A percentile compares a stretch with the other conserved stretches of the same genome.
These are phyloP conservation scores for Exutisphaerella laricina DNA, from an alignment of 2,329 filamentous ascomycete species.

Conservation along the genomic window DNA sequence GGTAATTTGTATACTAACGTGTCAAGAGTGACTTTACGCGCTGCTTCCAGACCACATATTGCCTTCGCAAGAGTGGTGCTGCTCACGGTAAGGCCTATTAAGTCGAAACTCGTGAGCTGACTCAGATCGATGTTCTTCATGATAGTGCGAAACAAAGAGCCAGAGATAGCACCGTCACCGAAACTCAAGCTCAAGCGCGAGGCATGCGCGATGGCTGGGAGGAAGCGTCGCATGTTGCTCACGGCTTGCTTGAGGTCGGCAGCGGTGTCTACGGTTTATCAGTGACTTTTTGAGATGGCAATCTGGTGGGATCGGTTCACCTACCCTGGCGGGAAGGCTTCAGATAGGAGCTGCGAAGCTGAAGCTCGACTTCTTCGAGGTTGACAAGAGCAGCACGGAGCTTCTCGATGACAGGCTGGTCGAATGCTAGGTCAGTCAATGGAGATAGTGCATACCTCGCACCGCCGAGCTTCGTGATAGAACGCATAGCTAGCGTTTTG, in stretches of 20 bases:
- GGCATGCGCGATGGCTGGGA: constrained; percentile 7
- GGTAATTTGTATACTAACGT: too few species aligned
- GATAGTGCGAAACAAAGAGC: constrained; percentile 7
- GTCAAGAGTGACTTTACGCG: constrained; percentile 12
- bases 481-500: constrained; percentile 12
- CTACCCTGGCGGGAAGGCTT: too few species aligned
- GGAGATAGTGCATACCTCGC: constrained; percentile 10
- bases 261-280: not conserved
- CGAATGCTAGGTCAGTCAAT: constrained; percentile 15
- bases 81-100: constrained; percentile 13
- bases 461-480: not conserved
- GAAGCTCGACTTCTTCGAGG: constrained; percentile 14
- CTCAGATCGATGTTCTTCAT: constrained; percentile 9
- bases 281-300: constrained; percentile 3
- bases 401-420: constrained; percentile 6
- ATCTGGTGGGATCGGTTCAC: too few species aligned
- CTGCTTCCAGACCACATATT: constrained; percentile 8
- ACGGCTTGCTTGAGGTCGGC: constrained; percentile 3
- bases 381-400: constrained; percentile 13
- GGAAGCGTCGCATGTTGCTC: constrained; percentile 9
- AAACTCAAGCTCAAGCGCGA: constrained; percentile 8
- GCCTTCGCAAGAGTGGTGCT: constrained; percentile 11
- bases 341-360: constrained; percentile 10
- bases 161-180: constrained; percentile 8
- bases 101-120: constrained; percentile 12